A percentile compares a stretch with the other conserved stretches of the same genome.
Evolutionary conservation across 2,329 filamentous ascomycete species (phyloP).

Genomic region (Neofusicoccum ribis): DNA sequence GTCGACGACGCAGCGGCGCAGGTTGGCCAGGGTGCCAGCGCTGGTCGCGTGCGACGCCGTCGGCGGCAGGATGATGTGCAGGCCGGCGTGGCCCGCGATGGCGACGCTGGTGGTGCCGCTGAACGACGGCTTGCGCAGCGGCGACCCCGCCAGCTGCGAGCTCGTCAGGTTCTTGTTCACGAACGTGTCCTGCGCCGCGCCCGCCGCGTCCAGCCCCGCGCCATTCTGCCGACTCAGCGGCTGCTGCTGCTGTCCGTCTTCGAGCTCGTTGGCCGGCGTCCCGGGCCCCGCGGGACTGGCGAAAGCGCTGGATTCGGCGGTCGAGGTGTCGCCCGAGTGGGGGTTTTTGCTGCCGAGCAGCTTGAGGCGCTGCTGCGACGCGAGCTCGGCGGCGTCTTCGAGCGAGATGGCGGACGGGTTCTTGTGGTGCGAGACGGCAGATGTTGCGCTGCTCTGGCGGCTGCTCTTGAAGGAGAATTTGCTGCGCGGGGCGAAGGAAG

Average conservation of each 20-base stretch:
- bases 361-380: conserved; percentile 48
- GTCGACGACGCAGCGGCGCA: conserved; percentile 74
- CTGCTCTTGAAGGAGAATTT: conserved; percentile 79
- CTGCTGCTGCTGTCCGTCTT: neutral
- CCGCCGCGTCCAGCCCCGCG: conserved; percentile 35
- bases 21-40: conserved; percentile 69
- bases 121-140: conserved; percentile 54
- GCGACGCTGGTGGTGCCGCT: conserved; percentile 59
- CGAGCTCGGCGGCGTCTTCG: conserved; percentile 57
- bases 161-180: conserved; percentile 19
- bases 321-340: conserved; percentile 13
- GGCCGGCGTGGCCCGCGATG: conserved; percentile 65
- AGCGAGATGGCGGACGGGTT: conserved; percentile 57
- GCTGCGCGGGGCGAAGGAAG: conserved; percentile 68
- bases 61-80: conserved; percentile 75
- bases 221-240: neutral
- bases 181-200: conserved; percentile 25
- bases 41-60: conserved; percentile 70
- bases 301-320: conserved; percentile 16
- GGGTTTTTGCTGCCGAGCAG: conserved; percentile 34
- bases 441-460: conserved; percentile 39
- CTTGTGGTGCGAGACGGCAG: conserved; percentile 52
- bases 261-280: conserved; percentile 22
- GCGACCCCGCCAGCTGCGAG: conserved; percentile 21
- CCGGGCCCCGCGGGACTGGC: neutral